Conservation (phyloP, 345 rosid genomes). For the Mallotus nudiflorus region DNA sequence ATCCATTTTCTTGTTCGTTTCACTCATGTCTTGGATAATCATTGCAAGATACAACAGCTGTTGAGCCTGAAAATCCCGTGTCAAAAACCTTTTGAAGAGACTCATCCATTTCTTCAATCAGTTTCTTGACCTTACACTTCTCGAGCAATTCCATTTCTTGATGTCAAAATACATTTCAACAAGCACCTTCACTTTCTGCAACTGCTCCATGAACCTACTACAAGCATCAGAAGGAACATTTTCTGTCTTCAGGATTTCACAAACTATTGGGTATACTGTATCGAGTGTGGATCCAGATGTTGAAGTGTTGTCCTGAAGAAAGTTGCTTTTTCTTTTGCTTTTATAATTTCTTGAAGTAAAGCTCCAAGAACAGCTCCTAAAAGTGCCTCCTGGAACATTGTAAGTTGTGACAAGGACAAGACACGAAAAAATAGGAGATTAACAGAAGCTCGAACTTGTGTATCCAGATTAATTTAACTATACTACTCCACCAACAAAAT, state of each 20-base stretch:
- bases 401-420: no score
- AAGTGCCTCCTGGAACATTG: neutral
- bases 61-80: neutral
- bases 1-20: neutral
- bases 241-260: neutral
- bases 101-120: neutral
- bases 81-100: constrained; percentile 2
- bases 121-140: constrained; percentile 11
- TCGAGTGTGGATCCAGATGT: constrained; percentile 26
- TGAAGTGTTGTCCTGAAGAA: constrained; percentile 19
- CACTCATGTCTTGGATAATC: neutral
- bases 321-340: constrained; percentile 7
- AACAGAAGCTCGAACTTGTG: no score
- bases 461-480: no score
- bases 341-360: constrained; percentile 7
- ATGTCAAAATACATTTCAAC: neutral
- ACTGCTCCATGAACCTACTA: neutral
- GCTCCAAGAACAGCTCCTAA: constrained; percentile 17
- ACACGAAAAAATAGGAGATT: no score
- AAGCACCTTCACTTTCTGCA: neutral
- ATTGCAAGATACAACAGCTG: neutral
- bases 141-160: constrained; percentile 7
- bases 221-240: neutral
- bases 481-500: no score
- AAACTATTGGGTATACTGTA: neutral